Evolutionary conservation across 1,284 basidiomycete species (phyloP).

Genomic region (Heterobasidion occidentale): DNA sequence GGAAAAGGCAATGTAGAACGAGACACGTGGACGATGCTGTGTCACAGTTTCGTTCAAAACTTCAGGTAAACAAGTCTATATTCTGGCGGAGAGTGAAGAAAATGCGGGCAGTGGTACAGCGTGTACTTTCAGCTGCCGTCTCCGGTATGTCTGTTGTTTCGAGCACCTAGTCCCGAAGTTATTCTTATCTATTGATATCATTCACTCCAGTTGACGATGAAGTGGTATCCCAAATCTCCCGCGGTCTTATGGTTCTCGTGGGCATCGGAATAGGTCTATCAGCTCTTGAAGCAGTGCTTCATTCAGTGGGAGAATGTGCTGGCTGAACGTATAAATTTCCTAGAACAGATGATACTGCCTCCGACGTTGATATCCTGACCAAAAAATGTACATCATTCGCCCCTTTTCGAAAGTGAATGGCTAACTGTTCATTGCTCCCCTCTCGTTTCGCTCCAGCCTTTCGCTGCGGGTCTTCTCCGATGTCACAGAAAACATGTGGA

Average conservation of each 20-base stretch:
- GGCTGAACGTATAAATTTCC: conserved; percentile 14
- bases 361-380: conserved; percentile 62
- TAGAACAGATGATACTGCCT: conserved; percentile 64
- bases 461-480: conserved; percentile 70
- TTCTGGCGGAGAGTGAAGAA: neutral
- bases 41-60: neutral
- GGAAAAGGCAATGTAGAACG: neutral
- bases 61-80: no score
- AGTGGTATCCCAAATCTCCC: conserved; percentile 71
- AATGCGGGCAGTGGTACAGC: conserved; percentile 77
- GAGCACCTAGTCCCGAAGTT: neutral
- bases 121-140: conserved; percentile 69
- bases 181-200: neutral
- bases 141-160: conserved; percentile 38
- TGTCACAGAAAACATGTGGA: conserved; percentile 65
- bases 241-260: conserved; percentile 81
- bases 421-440: neutral
- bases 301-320: conserved; percentile 8
- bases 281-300: conserved; percentile 1
- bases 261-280: conserved; percentile 74
- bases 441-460: conserved; percentile 35
- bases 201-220: conserved; percentile 52
- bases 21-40: neutral
- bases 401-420: no score
- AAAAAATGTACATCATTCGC: conserved; percentile 58